phyloP scores from a whole-genome alignment of 805 yeast species.

The Schizosaccharomyces cryophilus region DNA sequence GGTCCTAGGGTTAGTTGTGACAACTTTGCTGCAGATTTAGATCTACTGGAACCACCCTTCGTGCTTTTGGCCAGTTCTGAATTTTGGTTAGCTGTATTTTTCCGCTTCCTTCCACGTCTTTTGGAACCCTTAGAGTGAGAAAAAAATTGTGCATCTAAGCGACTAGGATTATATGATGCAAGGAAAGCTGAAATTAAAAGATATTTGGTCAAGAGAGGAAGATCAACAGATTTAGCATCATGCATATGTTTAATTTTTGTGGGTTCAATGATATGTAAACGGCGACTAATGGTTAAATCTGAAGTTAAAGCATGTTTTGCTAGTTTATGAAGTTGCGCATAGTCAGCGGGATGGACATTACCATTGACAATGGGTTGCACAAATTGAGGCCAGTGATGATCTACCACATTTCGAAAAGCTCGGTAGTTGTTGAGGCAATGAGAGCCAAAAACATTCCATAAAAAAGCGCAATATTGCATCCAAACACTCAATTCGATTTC shows the following conservation, averaged over 20 bases:
- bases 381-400: background rate
- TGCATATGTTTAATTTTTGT: background rate
- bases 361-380: background rate
- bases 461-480: background rate
- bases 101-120: background rate
- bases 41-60: background rate
- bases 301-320: background rate
- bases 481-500: background rate
- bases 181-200: slow-evolving; percentile 1
- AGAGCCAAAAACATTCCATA: background rate
- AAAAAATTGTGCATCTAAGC: background rate
- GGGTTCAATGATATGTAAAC: background rate
- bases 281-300: background rate
- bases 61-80: background rate
- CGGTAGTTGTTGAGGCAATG: background rate
- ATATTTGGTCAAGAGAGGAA: background rate
- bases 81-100: background rate
- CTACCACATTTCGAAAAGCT: background rate
- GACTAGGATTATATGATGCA: slow-evolving; percentile 1
- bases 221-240: background rate
- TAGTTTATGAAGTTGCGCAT: background rate
- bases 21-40: background rate
- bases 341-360: background rate
- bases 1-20: background rate
- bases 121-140: background rate